phyloP scores from a whole-genome alignment of 768 basidiomycete species.

The Rhizopogon vinicolor region DNA sequence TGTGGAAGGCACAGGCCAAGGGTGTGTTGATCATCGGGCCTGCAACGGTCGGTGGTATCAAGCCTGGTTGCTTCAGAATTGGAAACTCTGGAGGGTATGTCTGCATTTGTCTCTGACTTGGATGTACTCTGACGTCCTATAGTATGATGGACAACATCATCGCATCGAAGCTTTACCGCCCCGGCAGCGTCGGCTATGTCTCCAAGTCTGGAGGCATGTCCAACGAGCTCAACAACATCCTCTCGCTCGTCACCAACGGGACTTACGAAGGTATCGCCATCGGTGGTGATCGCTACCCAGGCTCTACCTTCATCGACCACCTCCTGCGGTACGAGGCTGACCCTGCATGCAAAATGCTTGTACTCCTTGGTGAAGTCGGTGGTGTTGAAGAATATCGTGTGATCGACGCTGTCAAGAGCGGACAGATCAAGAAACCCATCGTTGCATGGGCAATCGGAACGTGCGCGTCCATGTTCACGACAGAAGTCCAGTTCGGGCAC shows the following conservation, averaged over 20 bases:
- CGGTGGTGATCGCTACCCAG: slow-evolving; percentile 98
- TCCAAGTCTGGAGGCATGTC: slow-evolving; percentile 99
- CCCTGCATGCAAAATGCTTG: slow-evolving; percentile 98
- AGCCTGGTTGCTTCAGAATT: slow-evolving; percentile 99
- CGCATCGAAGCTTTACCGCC: slow-evolving; percentile 95
- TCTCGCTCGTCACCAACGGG: slow-evolving; percentile 93
- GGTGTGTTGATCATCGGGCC: slow-evolving; percentile 92
- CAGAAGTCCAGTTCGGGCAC: slow-evolving; percentile 99
- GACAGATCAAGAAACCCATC: slow-evolving; percentile 95
- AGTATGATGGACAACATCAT: slow-evolving; percentile 99
- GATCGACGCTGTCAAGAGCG: slow-evolving; percentile 93
- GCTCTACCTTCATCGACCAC: slow-evolving; percentile 98
- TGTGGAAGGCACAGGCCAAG: slow-evolving; percentile 82
- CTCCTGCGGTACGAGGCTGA: slow-evolving; percentile 96
- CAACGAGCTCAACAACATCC: slow-evolving; percentile 99
- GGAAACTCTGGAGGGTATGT: slow-evolving; percentile 96
- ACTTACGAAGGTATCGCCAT: slow-evolving; percentile 99
- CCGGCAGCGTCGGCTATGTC: slow-evolving; percentile 97
- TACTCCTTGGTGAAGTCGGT: slow-evolving; percentile 97
- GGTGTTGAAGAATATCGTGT: slow-evolving; percentile 99
- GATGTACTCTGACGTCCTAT: not conserved
- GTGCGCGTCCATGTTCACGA: slow-evolving; percentile 99
- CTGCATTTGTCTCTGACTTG: not conserved
- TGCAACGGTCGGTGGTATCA: slow-evolving; percentile 98
- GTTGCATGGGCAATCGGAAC: slow-evolving; percentile 99